Conservation (phyloP, 345 rosid species). For the Populus tremula region DNA sequence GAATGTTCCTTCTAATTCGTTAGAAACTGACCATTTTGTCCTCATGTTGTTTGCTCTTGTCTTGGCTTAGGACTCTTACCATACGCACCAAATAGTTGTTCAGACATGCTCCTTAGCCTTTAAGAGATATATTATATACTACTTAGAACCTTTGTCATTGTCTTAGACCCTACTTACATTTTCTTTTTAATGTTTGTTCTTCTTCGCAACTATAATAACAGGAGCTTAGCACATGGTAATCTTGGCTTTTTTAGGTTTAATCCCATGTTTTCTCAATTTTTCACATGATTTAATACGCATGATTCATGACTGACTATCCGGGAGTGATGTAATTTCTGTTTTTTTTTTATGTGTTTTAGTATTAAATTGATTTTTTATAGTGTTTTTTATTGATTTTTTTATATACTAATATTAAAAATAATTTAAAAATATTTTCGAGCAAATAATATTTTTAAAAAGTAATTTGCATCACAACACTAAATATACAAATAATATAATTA, state of each 20-base stretch:
- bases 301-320: not conserved
- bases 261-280: not conserved
- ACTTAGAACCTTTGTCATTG: not conserved
- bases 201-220: not conserved
- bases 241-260: not conserved
- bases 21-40: slow-evolving; percentile 5
- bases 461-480: too few relatives aligned
- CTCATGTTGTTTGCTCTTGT: not conserved
- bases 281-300: not conserved
- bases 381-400: too few relatives aligned
- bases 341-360: too few relatives aligned
- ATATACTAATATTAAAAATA: fast-evolving
- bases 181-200: not conserved
- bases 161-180: not conserved
- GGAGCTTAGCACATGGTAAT: not conserved
- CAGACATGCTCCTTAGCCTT: not conserved
- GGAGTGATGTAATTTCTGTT: too few relatives aligned
- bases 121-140: not conserved
- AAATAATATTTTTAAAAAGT: too few relatives aligned
- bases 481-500: fast-evolving
- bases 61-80: slow-evolving; percentile 14
- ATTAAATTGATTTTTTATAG: too few relatives aligned
- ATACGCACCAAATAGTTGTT: not conserved
- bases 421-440: too few relatives aligned
- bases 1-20: slow-evolving; percentile 3